Percentiles rank a stretch among this genome's conserved stretches.
These are phyloP conservation scores for Castanospermum australe DNA, from an alignment of 306 rosid genomes.

Conservation along the genomic window DNA sequence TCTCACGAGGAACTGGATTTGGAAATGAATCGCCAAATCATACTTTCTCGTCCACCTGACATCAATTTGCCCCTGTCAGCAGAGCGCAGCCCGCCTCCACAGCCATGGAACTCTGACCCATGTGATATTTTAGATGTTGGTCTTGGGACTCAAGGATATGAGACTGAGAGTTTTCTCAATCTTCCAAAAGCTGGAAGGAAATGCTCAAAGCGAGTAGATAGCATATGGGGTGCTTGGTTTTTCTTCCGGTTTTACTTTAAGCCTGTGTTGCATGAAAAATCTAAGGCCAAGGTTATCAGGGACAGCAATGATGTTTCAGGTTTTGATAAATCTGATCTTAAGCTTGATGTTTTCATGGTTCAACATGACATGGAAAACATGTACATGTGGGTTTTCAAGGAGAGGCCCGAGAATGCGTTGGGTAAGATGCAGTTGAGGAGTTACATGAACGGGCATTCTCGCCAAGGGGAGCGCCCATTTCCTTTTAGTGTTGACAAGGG, in stretches of 20 bases:
- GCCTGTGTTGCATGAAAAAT: slow-evolving; percentile 55
- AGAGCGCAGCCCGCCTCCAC: slow-evolving; percentile 62
- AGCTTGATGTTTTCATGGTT: slow-evolving; percentile 66
- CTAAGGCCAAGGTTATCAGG: slow-evolving; percentile 46
- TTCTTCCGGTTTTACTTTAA: slow-evolving; percentile 64
- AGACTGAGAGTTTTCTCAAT: slow-evolving; percentile 43
- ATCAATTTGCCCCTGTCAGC: slow-evolving; percentile 58
- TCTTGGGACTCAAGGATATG: slow-evolving; percentile 51
- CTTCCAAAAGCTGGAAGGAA: slow-evolving; percentile 54
- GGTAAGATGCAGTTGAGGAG: slow-evolving; percentile 76
- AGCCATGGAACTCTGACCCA: slow-evolving; percentile 46
- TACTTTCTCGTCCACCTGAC: slow-evolving; percentile 56
- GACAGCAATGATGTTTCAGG: slow-evolving; percentile 52
- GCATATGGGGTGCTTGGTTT: slow-evolving; percentile 70
- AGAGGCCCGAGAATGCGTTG: slow-evolving; percentile 59
- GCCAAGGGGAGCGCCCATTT: slow-evolving; percentile 62
- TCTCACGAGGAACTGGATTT: slow-evolving; percentile 57
- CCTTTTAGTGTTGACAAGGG: slow-evolving; percentile 64
- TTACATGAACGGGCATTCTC: slow-evolving; percentile 72
- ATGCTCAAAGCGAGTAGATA: slow-evolving; percentile 53
- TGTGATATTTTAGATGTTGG: slow-evolving; percentile 53
- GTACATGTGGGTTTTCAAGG: slow-evolving; percentile 80
- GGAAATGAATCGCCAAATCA: slow-evolving; percentile 53
- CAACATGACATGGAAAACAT: slow-evolving; percentile 75
- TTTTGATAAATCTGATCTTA: slow-evolving; percentile 50